Evolutionary conservation across 225 moss, liverwort and hornwort genomes (phyloP), one percentile per base, ranked within the genome.

Genomic region (Thuidium tamariscinum): DNA sequence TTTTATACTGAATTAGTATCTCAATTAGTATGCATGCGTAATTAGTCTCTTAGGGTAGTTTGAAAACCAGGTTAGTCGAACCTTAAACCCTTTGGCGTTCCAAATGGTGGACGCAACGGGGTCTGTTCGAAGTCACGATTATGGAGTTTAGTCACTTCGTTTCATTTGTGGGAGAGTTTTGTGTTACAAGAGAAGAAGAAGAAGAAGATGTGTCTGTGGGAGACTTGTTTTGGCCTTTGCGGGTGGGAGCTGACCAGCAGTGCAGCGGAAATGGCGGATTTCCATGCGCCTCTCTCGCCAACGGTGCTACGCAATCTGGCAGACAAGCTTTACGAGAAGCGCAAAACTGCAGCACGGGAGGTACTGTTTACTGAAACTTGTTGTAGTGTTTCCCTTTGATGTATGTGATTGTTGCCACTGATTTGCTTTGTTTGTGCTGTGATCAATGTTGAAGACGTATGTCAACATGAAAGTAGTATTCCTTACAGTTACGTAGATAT

Each of bases 321-420:
- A 71, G 96, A 96, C 84, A 96, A 95, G 93, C 57, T 96, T 62
- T 98, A 98, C 13, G 98, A 98, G 72, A 98, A 95, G 82, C 96
- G 96, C 61, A 98, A 96, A 91, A 92, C 93, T 92, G 98, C 96
- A 87, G 98, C 96, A 8, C 80, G 95, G 62, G 98, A 95, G 95
- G 98, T 98, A 86, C 21, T 57, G 14, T 34, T 59, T 12, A 16
- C 44, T 34, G 83, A 59, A 44, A 15, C 42, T 71, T 44, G 16
- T 44, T 69, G 22, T 7, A 30, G 55, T 56, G 54, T 25, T 34
- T 67, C 55, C 13, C 52, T 67, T 77, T 61, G 55, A 77, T 66
- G 34, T 34, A 41, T 55, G 55, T 56, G 68, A 56, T 77, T 77
- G 85, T 16, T 85, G 55, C 36, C 27, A 48, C 48, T 84, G 36